Evolutionary conservation across 1,284 basidiomycete species (phyloP).

Genomic region (Ceratobasidium sp.): DNA sequence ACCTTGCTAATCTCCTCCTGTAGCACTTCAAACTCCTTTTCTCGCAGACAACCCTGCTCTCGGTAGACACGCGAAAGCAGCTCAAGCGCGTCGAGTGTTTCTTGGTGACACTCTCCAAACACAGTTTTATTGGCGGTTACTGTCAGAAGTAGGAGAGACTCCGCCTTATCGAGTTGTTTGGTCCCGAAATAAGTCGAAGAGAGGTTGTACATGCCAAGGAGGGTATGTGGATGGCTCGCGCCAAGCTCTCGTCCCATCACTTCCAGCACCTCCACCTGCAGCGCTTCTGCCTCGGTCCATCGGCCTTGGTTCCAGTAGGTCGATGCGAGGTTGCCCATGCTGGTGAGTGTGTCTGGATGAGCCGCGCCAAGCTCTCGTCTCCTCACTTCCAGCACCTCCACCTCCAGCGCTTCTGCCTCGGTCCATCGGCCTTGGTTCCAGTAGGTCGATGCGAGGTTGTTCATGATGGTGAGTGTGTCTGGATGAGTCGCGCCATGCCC

Average conservation of each 20-base stretch:
- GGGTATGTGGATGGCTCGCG: background rate
- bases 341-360: background rate
- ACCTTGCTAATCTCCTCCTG: too few species aligned
- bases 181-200: too few species aligned
- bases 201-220: too few species aligned
- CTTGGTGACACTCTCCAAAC: too few species aligned
- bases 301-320: background rate
- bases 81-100: too few species aligned
- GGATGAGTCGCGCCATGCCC: background rate
- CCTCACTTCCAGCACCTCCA: background rate
- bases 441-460: background rate
- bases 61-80: too few species aligned
- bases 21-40: too few species aligned
- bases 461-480: background rate
- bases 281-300: conserved; percentile 2
- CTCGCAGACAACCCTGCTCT: too few species aligned
- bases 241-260: background rate
- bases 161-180: too few species aligned
- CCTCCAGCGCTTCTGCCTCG: background rate
- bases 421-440: background rate
- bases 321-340: too few species aligned
- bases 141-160: too few species aligned
- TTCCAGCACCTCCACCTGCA: background rate
- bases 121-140: too few species aligned
- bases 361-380: background rate